A percentile compares a stretch with the other conserved stretches of the same genome.
phyloP scores from a whole-genome alignment of 2,329 filamentous ascomycete genomes.

The Ceratocystis ficicola region DNA sequence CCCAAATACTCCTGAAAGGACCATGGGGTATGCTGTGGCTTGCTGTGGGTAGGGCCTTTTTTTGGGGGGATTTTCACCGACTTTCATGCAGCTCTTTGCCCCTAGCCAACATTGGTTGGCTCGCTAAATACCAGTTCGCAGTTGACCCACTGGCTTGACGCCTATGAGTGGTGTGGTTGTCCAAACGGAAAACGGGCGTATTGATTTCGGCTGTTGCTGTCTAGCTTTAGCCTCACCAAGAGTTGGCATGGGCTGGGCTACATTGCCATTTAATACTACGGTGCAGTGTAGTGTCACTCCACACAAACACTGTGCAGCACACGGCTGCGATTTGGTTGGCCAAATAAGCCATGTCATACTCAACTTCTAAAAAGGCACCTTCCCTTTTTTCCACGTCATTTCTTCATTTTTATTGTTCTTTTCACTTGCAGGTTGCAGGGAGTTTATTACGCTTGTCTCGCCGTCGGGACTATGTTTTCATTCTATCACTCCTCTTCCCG shows the following conservation, averaged over 20 bases:
- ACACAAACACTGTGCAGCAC: not conserved
- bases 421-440: not conserved
- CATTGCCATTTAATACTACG: not conserved
- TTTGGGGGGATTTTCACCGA: slow-evolving; percentile 1
- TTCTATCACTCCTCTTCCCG: not conserved
- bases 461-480: not conserved
- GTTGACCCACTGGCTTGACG: not conserved
- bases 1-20: not conserved
- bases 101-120: not conserved
- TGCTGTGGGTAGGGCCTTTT: slow-evolving; percentile 4
- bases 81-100: not conserved
- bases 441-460: not conserved
- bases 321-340: not conserved
- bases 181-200: not conserved
- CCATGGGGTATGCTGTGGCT: not conserved
- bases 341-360: not conserved
- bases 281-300: not conserved
- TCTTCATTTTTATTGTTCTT: not conserved
- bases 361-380: not conserved
- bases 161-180: not conserved
- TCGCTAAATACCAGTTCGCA: not conserved
- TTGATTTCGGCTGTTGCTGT: not conserved
- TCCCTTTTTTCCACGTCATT: not conserved
- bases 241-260: not conserved
- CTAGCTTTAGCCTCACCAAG: not conserved